phyloP scores from a whole-genome alignment of 495 filamentous ascomycete genomes.

The Aspergillus indologenus region DNA sequence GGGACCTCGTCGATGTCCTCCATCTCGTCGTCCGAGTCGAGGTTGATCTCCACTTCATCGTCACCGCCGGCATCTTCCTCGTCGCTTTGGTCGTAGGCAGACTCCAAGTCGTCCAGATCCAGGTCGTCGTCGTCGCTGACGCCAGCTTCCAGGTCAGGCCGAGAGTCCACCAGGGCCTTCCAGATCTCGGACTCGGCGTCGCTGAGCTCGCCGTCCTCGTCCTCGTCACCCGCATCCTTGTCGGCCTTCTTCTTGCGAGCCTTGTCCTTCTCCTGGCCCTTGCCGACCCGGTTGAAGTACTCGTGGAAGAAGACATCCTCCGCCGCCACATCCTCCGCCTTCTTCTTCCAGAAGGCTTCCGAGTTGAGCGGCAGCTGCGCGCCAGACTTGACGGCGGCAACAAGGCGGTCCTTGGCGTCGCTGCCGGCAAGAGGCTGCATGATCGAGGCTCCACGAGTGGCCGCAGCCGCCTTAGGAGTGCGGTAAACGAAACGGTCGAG shows the following conservation, averaged over 20 bases:
- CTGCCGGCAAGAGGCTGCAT: constrained; percentile 88
- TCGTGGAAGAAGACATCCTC: constrained; percentile 98
- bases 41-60: constrained; percentile 52
- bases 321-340: constrained; percentile 74
- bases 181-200: constrained; percentile 74
- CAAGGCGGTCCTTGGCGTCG: constrained; percentile 59
- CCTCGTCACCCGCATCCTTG: constrained; percentile 25
- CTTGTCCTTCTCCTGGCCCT: constrained; percentile 54
- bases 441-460: constrained; percentile 72
- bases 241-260: constrained; percentile 54
- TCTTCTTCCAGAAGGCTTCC: constrained; percentile 88
- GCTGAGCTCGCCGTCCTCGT: constrained; percentile 35
- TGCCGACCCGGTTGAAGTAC: constrained; percentile 82
- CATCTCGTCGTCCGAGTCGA: constrained; percentile 46
- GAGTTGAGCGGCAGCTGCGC: constrained; percentile 66
- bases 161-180: constrained; percentile 82
- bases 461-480: constrained; percentile 68
- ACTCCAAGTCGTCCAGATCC: constrained; percentile 64
- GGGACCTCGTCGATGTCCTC: constrained; percentile 48
- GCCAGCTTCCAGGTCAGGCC: constrained; percentile 70
- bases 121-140: constrained; percentile 62
- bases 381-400: constrained; percentile 52
- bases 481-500: constrained; percentile 96
- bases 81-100: constrained; percentile 47
- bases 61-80: constrained; percentile 51